These are phyloP conservation scores for Penicillium sp. DNA, from an alignment of 2,329 filamentous ascomycete species.

Conservation along the genomic window DNA sequence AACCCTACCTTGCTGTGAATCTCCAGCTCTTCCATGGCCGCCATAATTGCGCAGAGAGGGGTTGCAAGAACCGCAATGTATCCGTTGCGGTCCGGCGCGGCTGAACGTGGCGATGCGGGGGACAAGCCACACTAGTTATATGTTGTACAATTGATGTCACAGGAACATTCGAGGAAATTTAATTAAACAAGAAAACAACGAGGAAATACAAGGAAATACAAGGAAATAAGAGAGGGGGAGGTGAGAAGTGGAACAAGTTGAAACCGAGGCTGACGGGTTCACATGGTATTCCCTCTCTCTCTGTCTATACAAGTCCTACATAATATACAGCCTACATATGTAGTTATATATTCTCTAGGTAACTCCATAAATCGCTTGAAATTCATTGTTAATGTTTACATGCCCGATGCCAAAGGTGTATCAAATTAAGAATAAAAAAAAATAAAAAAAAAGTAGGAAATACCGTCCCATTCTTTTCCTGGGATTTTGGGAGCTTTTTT, in stretches of 20 bases:
- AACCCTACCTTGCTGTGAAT: constrained; percentile 85
- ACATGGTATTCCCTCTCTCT: constrained; percentile 13
- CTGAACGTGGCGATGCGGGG: constrained; percentile 18
- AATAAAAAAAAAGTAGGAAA: neutral
- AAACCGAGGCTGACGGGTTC: constrained; percentile 24
- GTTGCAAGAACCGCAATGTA: constrained; percentile 1
- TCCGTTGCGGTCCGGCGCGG: constrained; percentile 20
- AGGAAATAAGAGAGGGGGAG: neutral
- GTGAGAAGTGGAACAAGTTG: constrained; percentile 3
- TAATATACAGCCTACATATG: neutral
- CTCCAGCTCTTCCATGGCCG: constrained; percentile 92
- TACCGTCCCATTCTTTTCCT: constrained; percentile 14
- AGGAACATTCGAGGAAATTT: neutral
- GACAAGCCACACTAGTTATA: constrained; percentile 8
- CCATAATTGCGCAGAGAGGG: constrained; percentile 57
- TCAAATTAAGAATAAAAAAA: constrained; percentile 20
- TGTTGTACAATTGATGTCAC: neutral
- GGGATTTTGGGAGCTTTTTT: neutral
- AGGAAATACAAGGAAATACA: neutral
- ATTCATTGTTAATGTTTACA: constrained; percentile 17
- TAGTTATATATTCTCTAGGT: neutral
- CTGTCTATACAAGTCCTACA: neutral
- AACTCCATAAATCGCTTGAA: neutral
- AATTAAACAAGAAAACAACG: neutral
- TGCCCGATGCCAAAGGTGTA: constrained; percentile 17